Evolutionary conservation across 768 basidiomycete genomes (phyloP), one percentile per base, ranked within the genome.

Genomic region (Chalciporus chontae): DNA sequence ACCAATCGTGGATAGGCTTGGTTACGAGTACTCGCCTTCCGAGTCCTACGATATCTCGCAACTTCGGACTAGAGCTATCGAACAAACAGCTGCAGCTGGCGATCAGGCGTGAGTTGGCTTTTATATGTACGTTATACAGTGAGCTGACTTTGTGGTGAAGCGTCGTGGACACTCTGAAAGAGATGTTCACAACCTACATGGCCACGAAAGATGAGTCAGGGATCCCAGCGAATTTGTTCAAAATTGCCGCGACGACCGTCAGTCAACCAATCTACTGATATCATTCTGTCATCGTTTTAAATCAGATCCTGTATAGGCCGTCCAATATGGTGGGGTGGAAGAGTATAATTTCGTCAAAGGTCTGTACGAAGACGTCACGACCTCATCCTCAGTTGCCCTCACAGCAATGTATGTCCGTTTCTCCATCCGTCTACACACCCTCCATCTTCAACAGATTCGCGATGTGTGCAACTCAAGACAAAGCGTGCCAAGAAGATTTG

Each of bases 171-270:
- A 87, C 90, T 62, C 72, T 95, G 43, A 71, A 75, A 57, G 69
- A 71, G 23, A 84, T 90, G 48, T 97, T 96, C 73, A 69, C 73
- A 32, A 70, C 78, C 27, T 91, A 84, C 63, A 65, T 86, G 58
- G 75, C 80, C 51, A 87, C 82, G 13, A 80, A 81, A 8, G 88
- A 95, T 61, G 81, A 86, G 57, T 85, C 84, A 0, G 73, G 68
- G 45, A 90, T 98, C 57, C 90, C 91, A 5, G 78, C 82, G 24
- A 94, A 97, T 69, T 69, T 98, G 40, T 78, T 86, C 57, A 60
- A 72, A 27, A 69, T 75, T 34, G 79, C 80, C 37, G 84, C 75
- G 65, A 57, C 63, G 24, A 73, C 69, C 45, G 84, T 26, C 8
- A 6, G 26, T 26, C 26, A 26, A 21, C 21, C 21, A 4, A 4